Evolutionary conservation across 805 yeast species (phyloP).

Genomic region (Ogataea henricii): DNA sequence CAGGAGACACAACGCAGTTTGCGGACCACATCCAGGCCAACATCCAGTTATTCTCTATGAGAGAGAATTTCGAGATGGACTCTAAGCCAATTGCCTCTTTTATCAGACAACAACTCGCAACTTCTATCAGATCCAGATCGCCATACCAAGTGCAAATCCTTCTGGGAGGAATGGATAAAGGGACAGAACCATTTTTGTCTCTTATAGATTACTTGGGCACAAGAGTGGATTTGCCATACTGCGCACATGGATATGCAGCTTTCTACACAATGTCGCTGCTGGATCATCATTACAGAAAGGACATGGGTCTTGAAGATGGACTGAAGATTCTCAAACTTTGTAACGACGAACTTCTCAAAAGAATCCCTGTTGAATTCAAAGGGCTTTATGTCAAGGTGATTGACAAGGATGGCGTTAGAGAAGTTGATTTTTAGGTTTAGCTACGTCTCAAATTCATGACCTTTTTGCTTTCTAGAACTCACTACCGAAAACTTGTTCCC

Average conservation of each 20-base stretch:
- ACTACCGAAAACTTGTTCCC: background rate
- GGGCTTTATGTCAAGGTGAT: constrained; percentile 51
- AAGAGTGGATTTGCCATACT: constrained; percentile 86
- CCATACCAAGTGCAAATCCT: constrained; percentile 95
- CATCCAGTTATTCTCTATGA: constrained; percentile 80
- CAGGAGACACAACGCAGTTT: constrained; percentile 95
- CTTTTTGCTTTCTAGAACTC: constrained; percentile 1
- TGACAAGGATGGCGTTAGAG: constrained; percentile 37
- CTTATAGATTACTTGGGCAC: constrained; percentile 96
- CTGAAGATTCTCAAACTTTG: constrained; percentile 70
- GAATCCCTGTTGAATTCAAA: constrained; percentile 94
- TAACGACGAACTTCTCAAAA: constrained; percentile 71
- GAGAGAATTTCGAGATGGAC: constrained; percentile 78
- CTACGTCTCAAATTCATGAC: too few relatives aligned
- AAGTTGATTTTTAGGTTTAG: constrained; percentile 22
- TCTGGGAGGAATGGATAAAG: constrained; percentile 75
- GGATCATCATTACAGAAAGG: constrained; percentile 85
- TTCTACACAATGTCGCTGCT: constrained; percentile 87
- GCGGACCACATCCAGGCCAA: constrained; percentile 95
- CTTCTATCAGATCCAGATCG: constrained; percentile 85
- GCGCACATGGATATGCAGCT: constrained; percentile 98
- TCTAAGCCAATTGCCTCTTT: constrained; percentile 88
- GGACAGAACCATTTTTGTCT: constrained; percentile 60
- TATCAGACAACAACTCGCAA: constrained; percentile 85
- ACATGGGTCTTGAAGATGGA: constrained; percentile 77